Evolutionary conservation across 169 alveolate genomes (phyloP).

Genomic region (Plasmodium fragile): DNA sequence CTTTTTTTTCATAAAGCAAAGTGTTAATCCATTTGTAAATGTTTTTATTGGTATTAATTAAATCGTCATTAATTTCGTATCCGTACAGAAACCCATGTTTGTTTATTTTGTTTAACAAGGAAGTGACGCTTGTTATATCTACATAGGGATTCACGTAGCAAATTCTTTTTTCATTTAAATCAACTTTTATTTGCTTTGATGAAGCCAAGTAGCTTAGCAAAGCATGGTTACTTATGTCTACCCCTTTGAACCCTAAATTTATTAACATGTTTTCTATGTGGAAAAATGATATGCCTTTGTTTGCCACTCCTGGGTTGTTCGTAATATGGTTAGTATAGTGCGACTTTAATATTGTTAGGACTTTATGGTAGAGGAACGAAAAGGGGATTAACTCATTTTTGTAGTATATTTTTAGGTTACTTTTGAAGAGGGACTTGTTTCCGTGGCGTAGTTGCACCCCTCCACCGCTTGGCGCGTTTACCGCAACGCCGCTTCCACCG

Average conservation of each 20-base stretch:
- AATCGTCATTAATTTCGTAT: slow-evolving; percentile 74
- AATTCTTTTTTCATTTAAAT: slow-evolving; percentile 71
- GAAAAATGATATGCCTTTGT: slow-evolving; percentile 71
- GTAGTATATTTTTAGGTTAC: slow-evolving; percentile 57
- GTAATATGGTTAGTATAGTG: slow-evolving; percentile 70
- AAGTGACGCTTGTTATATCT: slow-evolving; percentile 55
- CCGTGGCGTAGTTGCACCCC: neutral
- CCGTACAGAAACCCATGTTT: slow-evolving; percentile 76
- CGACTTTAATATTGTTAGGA: slow-evolving; percentile 67
- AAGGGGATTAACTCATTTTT: slow-evolving; percentile 63
- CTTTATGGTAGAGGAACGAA: slow-evolving; percentile 68
- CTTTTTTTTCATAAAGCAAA: slow-evolving; percentile 72
- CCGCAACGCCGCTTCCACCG: slow-evolving; percentile 6
- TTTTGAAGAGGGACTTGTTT: slow-evolving; percentile 26
- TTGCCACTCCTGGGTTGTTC: slow-evolving; percentile 53
- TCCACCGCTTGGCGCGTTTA: neutral
- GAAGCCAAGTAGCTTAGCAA: slow-evolving; percentile 66
- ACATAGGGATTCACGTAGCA: slow-evolving; percentile 66
- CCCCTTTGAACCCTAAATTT: slow-evolving; percentile 75
- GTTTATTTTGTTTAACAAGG: slow-evolving; percentile 64
- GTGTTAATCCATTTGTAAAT: slow-evolving; percentile 74
- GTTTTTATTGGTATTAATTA: slow-evolving; percentile 74
- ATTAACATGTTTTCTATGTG: slow-evolving; percentile 71
- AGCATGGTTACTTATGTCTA: slow-evolving; percentile 53
- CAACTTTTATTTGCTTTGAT: slow-evolving; percentile 71